These are phyloP conservation scores for Salix caprea DNA, from an alignment of 345 rosid genomes.

Conservation along the genomic window DNA sequence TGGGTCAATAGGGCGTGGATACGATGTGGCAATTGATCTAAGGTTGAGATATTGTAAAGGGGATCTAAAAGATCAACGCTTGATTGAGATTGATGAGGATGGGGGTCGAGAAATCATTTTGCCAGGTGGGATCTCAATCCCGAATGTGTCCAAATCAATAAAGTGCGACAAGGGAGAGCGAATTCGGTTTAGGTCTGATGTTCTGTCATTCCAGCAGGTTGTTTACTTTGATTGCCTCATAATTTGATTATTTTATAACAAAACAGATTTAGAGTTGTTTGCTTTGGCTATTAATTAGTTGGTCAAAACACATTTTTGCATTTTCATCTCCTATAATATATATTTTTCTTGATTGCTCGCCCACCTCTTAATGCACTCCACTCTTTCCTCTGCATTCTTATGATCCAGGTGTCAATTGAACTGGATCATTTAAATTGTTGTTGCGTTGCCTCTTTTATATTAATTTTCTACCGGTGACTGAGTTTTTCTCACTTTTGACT, in stretches of 20 bases:
- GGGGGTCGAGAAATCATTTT: slow-evolving; percentile 56
- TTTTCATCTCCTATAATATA: neutral
- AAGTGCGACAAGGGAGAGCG: slow-evolving; percentile 97
- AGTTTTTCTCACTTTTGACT: neutral
- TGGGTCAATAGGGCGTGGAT: slow-evolving; percentile 80
- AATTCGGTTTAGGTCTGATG: slow-evolving; percentile 74
- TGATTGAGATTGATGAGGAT: slow-evolving; percentile 66
- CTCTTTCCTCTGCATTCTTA: neutral
- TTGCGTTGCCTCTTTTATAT: neutral
- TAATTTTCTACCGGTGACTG: neutral
- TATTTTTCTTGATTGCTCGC: neutral
- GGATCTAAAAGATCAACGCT: slow-evolving; percentile 39
- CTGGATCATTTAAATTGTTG: neutral
- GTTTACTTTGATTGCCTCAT: neutral
- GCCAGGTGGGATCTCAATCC: slow-evolving; percentile 78
- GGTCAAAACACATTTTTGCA: neutral
- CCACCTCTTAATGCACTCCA: neutral
- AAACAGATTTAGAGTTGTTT: neutral
- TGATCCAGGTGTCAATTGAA: neutral
- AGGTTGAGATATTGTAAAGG: slow-evolving; percentile 80
- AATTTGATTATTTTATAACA: neutral
- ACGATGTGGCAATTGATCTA: slow-evolving; percentile 69
- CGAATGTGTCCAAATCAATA: slow-evolving; percentile 71
- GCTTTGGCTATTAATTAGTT: neutral
- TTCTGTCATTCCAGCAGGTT: slow-evolving; percentile 90